Percentiles rank a stretch among this genome's conserved stretches.
Conservation (phyloP, 2,329 filamentous ascomycete genomes). For the Saccharata proteae region DNA sequence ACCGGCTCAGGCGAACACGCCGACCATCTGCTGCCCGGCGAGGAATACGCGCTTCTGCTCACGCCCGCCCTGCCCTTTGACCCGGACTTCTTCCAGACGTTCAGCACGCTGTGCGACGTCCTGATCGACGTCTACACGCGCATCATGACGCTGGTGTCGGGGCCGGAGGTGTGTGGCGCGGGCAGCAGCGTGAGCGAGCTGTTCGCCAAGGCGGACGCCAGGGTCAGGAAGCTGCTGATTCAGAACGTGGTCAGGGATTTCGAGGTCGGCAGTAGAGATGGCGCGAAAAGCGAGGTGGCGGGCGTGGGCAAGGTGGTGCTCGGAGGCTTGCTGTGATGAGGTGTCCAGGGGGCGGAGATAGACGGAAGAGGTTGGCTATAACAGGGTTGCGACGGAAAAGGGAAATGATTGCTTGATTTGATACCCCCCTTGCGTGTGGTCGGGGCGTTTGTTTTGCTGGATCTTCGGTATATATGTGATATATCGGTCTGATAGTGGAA, state of each 20-base stretch:
- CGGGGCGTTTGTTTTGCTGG: no score
- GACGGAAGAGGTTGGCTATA: no score
- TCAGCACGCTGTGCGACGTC: conserved; percentile 89
- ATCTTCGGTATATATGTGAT: no score
- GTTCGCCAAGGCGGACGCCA: conserved; percentile 80
- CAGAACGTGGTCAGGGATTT: conserved; percentile 83
- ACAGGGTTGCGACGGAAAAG: no score
- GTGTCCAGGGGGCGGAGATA: no score
- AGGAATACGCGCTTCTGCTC: conserved; percentile 77
- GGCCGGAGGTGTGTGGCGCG: conserved; percentile 52
- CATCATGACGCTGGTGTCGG: conserved; percentile 62
- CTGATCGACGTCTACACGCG: conserved; percentile 84
- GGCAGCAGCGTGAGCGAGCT: conserved; percentile 57
- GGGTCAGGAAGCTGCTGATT: conserved; percentile 78
- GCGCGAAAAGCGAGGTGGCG: conserved; percentile 68
- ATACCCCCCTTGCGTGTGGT: no score
- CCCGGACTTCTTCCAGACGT: conserved; percentile 93
- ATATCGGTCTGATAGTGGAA: no score
- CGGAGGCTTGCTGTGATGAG: conserved; percentile 76
- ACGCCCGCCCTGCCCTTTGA: conserved; percentile 93
- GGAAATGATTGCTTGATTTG: no score
- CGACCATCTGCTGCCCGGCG: conserved; percentile 40
- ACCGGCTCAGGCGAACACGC: conserved; percentile 3
- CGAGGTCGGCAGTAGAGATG: conserved; percentile 68
- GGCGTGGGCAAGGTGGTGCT: conserved; percentile 82